Evolutionary conservation across 345 rosid species (phyloP), one percentile per base, ranked within the genome.

Genomic region (Erodium maritimum): DNA sequence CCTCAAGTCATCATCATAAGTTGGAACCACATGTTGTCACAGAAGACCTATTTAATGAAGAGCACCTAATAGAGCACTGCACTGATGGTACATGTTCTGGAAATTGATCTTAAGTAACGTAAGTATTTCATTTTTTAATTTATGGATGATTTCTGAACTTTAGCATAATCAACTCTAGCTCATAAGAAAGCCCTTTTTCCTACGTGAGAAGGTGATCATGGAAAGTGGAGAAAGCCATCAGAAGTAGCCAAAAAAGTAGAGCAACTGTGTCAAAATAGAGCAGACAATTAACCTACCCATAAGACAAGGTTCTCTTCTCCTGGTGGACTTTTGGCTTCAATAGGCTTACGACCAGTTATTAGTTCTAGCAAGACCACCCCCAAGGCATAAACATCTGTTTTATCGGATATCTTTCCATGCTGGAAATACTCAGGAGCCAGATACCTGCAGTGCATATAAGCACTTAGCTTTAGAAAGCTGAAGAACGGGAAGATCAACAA

Each of bases 341-440:
- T 86, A 23, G 98, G 98, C 64, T 88, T 88, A 59, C 95, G 81
- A 45, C 95, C 95, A 0, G 96, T 84, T 55, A 91, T 62, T 63
- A 91, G 68, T 71, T 91, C 98, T 75, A 91, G 68, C 24, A 91
- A 77, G 64, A 91, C 93, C 14, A 91, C 98, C 52, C 98, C 98
- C 51, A 82, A 91, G 56, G 96, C 98, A 72, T 86, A 91, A 62
- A 91, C 95, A 75, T 91, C 96, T 0, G 95, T 91, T 77, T 86
- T 91, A 69, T 83, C 83, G 0, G 96, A 91, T 67, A 91, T 83
- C 77, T 88, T 88, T 22, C 98, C 98, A 52, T 91, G 96, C 76
- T 91, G 98, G 70, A 91, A 91, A 69, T 91, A 91, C 77, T 91
- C 95, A 2, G 98, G 98, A 62, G 96, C 98, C 71, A 91, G 67